Base-by-base conservation (phyloP, 1,284 basidiomycete genomes). In the Cryptococcus sp. region DNA sequence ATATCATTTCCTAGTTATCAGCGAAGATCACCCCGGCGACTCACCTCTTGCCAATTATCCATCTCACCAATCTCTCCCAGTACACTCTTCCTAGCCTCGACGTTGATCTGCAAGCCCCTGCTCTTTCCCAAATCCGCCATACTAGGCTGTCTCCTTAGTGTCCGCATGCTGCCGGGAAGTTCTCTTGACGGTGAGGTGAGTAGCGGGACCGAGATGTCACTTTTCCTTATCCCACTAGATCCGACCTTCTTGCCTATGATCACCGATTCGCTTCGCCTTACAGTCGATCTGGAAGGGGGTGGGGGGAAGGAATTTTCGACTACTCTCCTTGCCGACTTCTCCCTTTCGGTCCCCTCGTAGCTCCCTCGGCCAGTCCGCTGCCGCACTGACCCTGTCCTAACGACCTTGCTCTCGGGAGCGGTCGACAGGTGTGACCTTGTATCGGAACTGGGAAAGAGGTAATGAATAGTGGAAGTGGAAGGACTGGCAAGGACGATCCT, bases 401-500 rank as follows among this genome's bases (percentile, higher is more conserved):
- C 23, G 23, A 23, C 23, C 23, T 23, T 23, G 23, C 23, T 23
- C 23, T 23, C 23, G 23, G 23, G 23, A 23, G 23, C 23, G 23
- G 23, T 23, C 23, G 44, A 14, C 8, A 46, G 44, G 8, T 31
- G 11, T 10, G 44, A 30, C 30, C 23, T 11, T 8, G 44, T 46
- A 23, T 46, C 44, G 10, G 44, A 46, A n/a, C 8, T 8, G 23
- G 62, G 61, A 45, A 64, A 66, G 0, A 66, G 56, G 46, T 64
- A 66, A 43, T 64, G 62, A 3, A 64, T 61, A 5, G 62, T 63
- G 15, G 56, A 57, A 7, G 62, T 61, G 4, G 59, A 61, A 5
- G 62, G 62, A n/a, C 57, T 59, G 31, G 62, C 64, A 13, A 64
- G 42, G 15, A 63, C 51, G 52, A 66, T 64, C 15, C 54, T 57